Evolutionary conservation across 352 stramenopile species (phyloP), one percentile per base, ranked within the genome.

Genomic region (Phytophthora pini): DNA sequence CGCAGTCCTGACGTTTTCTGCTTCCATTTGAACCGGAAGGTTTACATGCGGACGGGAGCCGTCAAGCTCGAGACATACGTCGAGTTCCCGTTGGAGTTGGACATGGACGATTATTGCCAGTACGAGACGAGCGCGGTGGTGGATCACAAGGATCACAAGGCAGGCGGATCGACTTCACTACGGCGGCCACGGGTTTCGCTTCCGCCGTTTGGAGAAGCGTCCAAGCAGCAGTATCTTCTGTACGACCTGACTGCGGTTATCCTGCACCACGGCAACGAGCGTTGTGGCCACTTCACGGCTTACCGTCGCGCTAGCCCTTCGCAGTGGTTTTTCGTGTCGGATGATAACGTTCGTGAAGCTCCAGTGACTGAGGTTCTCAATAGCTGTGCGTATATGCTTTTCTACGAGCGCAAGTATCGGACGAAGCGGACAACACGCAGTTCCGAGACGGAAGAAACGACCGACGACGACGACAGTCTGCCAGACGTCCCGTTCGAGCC

Each of bases 311-410:
- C 69, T 3, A 70, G 61, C 34, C 55, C 61, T 2, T 70, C 65
- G 12, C 82, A 93, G 64, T 97, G 89, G 89, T 94, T 95, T 41
- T 94, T 93, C 46, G 75, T 94, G 41, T 97, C 89, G 48, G 89
- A 97, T 69, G 87, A 92, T 34, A 82, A 34, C 24, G 87, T 97
- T 50, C 79, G 82, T 40, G 70, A 82, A 20, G 89, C 76, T 5
- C 67, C 65, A 1, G 61, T 80, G 17, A 64, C 79, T 31, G 83
- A 95, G 54, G 87, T 97, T 44, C 66, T 92, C 36, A 62, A 62
- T 24, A 89, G 83, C 49, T 93, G 89, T 46, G 89, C 89, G 31
- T 97, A 97, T 73, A 93, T 97, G 84, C 61, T 97, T n/a, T 95
- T 97, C 61, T 97, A 97, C 70, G 86, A 95, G 65, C 89, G 87